phyloP scores from a whole-genome alignment of 169 alveolate species.

The Cryptosporidium bovis region DNA sequence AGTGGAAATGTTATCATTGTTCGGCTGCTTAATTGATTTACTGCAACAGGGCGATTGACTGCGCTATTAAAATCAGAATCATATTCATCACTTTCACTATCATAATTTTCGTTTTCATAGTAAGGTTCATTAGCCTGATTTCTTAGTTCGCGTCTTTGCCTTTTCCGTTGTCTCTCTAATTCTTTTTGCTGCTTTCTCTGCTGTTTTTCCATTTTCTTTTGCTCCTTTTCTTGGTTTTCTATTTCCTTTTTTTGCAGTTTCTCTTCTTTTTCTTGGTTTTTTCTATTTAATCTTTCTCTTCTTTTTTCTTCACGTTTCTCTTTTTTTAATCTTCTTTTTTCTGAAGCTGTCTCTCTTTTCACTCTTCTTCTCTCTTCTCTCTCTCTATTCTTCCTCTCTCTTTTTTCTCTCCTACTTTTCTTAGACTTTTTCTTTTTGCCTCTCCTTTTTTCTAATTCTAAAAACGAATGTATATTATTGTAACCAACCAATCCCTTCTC shows the following conservation, averaged over 20 bases:
- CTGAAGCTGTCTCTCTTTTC: background rate
- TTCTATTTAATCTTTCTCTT: background rate
- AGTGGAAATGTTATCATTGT: constrained; percentile 34
- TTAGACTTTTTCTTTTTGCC: background rate
- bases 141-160: background rate
- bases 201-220: background rate
- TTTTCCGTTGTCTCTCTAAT: background rate
- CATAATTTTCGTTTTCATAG: background rate
- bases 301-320: constrained; percentile 4
- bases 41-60: background rate
- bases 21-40: constrained; percentile 10
- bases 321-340: background rate
- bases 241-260: background rate
- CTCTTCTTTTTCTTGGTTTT: background rate
- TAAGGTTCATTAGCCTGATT: background rate
- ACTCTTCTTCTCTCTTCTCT: background rate
- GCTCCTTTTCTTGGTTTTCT: background rate
- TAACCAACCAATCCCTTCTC: constrained; percentile 22
- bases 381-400: background rate
- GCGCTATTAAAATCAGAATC: background rate
- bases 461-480: constrained; percentile 1
- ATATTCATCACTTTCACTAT: background rate
- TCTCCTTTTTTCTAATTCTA: constrained; percentile 24
- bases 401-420: background rate
- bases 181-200: background rate